Evolutionary conservation across 441 rosid species (phyloP), one percentile per base, ranked within the genome.

Genomic region (Mallotus japonicus): DNA sequence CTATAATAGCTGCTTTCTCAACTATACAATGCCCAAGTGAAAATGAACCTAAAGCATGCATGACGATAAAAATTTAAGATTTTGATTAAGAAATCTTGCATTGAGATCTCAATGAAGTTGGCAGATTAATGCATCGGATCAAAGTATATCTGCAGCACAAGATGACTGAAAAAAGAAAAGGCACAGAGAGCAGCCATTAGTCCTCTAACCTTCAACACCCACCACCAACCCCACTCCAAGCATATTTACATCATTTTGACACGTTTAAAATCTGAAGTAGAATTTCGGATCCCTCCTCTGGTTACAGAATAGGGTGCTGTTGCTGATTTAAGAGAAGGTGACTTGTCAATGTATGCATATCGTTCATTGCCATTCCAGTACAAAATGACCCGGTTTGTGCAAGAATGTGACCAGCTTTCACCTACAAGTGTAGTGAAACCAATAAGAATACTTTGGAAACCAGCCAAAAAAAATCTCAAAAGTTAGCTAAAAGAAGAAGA

Each of bases 401-500:
- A 95, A 2, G 89, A 87, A 81, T 93, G 96, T 40, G 99, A 91
- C 99, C 99, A 92, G 85, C 97, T 90, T 80, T 95, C 99, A 37
- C 99, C 97, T 95, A 71, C 60, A 76, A 78, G 62, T 32, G 67
- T 42, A 20, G 73, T 67, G 40, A 73, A 75, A 72, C 60, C 60
- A 62, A 11, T 62, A 65, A 78, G 46, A 77, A 28, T 28, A 28
- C 32, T 28, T 28, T 2, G 32, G 32, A 28, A 28, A 28, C 32
- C 32, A 28, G 32, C 32, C 32, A 28, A 54, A 32, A 4, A 24
- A 0, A 54, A n/a, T 15, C 57, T 55, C 55, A 70, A 65, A 40
- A 13, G 53, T 59, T 22, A 70, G 62, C 42, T n/a, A 19, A 69
- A 64, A 28, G 56, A 15, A 42, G 62, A 73, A 20, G 53, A 54